Evolutionary conservation across 2,329 filamentous ascomycete species (phyloP).

Genomic region (Xylaria sp.): DNA sequence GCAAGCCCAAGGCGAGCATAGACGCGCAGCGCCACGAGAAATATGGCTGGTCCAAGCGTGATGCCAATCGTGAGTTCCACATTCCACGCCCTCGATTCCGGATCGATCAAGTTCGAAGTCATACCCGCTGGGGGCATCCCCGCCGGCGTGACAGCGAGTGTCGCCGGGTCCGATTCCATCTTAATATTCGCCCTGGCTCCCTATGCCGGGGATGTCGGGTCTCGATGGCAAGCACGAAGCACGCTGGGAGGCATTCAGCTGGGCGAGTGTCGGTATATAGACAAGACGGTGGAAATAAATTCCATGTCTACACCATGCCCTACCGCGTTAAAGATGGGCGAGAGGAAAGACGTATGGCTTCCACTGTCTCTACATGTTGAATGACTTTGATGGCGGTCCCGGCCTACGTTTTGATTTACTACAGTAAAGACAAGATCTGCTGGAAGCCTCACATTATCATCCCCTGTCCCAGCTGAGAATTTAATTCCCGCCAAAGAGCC

Average conservation of each 20-base stretch:
- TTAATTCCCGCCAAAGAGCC: constrained; percentile 14
- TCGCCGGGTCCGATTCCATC: constrained; percentile 8
- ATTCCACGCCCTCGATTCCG: constrained; percentile 26
- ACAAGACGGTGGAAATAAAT: not conserved
- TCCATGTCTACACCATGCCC: not conserved
- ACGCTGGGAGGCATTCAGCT: not conserved
- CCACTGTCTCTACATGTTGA: not conserved
- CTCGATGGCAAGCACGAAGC: not conserved
- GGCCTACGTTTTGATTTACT: not conserved
- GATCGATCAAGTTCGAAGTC: constrained; percentile 23
- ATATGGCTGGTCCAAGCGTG: constrained; percentile 17
- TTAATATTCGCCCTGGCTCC: not conserved
- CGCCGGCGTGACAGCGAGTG: constrained; percentile 13
- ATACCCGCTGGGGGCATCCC: constrained; percentile 6
- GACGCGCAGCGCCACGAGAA: constrained; percentile 23
- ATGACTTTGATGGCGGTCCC: not conserved
- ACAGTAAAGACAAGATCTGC: not conserved
- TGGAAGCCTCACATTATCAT: not conserved
- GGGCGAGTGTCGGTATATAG: not conserved
- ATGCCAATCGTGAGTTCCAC: constrained; percentile 22
- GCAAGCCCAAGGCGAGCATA: constrained; percentile 28
- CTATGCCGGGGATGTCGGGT: not conserved
- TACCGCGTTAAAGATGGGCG: not conserved
- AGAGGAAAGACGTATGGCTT: not conserved
- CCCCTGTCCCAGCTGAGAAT: constrained; percentile 2